Base-by-base conservation (phyloP, 371 early-diverging fungal species). In the Lichtheimia hyalospora region DNA sequence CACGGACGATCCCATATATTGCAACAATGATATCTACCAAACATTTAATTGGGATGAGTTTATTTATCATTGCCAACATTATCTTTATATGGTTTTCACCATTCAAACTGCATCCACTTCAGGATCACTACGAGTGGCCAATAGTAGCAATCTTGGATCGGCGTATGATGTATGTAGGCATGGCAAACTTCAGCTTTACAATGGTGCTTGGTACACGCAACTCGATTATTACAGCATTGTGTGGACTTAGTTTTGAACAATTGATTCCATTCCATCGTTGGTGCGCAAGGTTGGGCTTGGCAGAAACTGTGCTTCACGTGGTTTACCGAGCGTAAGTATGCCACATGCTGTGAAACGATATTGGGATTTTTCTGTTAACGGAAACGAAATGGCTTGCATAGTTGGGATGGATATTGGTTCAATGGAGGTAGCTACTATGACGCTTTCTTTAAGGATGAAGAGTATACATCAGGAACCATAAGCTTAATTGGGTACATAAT, bases 221-320 rank as follows among this genome's bases (percentile, higher is more conserved):
- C 49, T 65, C 71, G 12, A 51, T 78, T 23, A 41, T 78, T 7
- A 62, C 75, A 5, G 60, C 59, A 34, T 67, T 78, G 67, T 70
- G 68, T 18, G 79, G 79, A 23, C 51, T 75, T 5, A 71, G 73
- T 10, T 73, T 75, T 64, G 75, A 78, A 49, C 62, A 69, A 14
- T 28, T 78, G 2, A 61, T 78, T 27, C 79, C 79, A 23, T 75
- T 61, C 51, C 79, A 78, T 68, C 79, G 79, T 3, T 73, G 73
- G 64, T 16, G 74, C 43, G 71, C 73, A 39, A 71, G 75, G 16
- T 49, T 78, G 55, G 79, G 79, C 34, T 49, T 78, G 18, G 61
- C 63, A 2, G 70, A 78, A 57, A 66, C 68, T 28, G 49, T 71
- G 0, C 66, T 73, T n/a, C 79, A 78, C 52, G 58, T 73, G 58